A percentile compares a stretch with the other conserved stretches of the same genome.
These are phyloP conservation scores for Chlamydomonas sp. DNA, from an alignment of 139 green algal genomes.

Conservation along the genomic window DNA sequence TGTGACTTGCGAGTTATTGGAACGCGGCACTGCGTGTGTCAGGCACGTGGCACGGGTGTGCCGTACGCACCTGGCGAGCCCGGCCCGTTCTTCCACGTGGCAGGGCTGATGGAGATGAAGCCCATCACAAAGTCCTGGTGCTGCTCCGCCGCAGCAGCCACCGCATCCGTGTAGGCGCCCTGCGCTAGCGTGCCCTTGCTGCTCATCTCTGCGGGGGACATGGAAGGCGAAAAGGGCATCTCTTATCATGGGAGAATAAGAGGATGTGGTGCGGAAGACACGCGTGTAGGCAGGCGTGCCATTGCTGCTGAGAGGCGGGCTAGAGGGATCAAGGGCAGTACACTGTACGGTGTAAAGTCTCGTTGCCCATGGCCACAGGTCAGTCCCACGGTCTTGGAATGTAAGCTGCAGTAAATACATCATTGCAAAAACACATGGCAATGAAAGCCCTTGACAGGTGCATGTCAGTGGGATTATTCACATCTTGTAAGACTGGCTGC, in stretches of 20 bases:
- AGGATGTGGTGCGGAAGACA: no score
- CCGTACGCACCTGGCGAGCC: conserved; percentile 55
- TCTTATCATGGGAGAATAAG: no score
- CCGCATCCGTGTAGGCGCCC: conserved; percentile 91
- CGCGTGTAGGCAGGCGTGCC: no score
- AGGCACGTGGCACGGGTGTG: not conserved
- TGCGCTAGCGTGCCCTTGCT: conserved; percentile 91
- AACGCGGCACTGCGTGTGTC: no score
- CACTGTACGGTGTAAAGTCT: no score
- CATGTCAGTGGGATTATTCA: not conserved
- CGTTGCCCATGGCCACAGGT: no score
- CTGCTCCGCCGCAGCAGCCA: conserved; percentile 79
- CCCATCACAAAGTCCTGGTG: conserved; percentile 97
- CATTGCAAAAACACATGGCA: no score
- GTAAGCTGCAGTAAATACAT: no score
- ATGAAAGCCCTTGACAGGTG: not conserved
- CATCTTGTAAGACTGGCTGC: not conserved
- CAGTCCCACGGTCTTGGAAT: no score
- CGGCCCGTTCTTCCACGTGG: conserved; percentile 75
- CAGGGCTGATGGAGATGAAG: conserved; percentile 95
- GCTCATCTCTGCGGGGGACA: conserved; percentile 89
- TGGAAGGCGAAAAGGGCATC: not conserved
- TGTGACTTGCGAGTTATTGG: no score
- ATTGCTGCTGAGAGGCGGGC: no score
- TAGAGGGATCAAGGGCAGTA: no score